Percentiles rank a stretch among this genome's conserved stretches.
phyloP scores from a whole-genome alignment of 1,284 basidiomycete species.

The Cryptococcus jaspeensis region DNA sequence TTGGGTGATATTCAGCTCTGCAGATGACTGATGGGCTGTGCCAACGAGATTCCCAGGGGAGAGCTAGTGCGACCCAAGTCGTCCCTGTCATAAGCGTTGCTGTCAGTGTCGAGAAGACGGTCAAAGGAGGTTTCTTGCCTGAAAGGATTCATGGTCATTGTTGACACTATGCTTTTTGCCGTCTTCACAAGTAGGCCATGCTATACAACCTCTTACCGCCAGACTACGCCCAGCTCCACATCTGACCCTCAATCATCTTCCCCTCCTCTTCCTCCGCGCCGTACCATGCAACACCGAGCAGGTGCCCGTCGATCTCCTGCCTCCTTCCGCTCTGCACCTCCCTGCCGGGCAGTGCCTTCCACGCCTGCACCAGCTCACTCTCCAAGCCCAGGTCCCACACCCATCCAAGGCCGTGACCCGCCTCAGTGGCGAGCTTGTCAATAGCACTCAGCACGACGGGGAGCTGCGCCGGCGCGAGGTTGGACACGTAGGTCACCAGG shows the following conservation, averaged over 20 bases:
- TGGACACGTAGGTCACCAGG: slow-evolving; percentile 20
- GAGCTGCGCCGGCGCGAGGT: slow-evolving; percentile 19
- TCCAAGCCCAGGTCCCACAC: slow-evolving; percentile 12
- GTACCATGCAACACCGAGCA: slow-evolving; percentile 35
- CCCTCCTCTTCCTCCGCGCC: slow-evolving; percentile 15
- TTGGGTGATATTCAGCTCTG: background rate
- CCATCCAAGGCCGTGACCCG: slow-evolving; percentile 21
- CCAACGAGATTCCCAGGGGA: background rate
- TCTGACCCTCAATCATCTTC: slow-evolving; percentile 23
- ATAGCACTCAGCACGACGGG: slow-evolving; percentile 19
- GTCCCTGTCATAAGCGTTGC: no score
- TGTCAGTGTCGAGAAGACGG: background rate
- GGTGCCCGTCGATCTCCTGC: slow-evolving; percentile 23
- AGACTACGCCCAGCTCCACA: slow-evolving; percentile 25
- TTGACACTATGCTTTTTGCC: background rate
- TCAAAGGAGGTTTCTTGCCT: background rate
- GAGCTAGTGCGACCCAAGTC: background rate
- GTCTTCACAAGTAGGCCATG: background rate
- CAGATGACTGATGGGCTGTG: background rate
- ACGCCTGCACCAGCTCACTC: slow-evolving; percentile 18
- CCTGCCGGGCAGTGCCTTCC: slow-evolving; percentile 10
- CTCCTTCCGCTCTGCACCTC: slow-evolving; percentile 10
- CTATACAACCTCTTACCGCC: background rate
- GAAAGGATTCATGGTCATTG: background rate
- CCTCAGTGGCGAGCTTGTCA: slow-evolving; percentile 16